Base-by-base conservation (phyloP, 148 eudicot genomes). In the Cornus florida region DNA sequence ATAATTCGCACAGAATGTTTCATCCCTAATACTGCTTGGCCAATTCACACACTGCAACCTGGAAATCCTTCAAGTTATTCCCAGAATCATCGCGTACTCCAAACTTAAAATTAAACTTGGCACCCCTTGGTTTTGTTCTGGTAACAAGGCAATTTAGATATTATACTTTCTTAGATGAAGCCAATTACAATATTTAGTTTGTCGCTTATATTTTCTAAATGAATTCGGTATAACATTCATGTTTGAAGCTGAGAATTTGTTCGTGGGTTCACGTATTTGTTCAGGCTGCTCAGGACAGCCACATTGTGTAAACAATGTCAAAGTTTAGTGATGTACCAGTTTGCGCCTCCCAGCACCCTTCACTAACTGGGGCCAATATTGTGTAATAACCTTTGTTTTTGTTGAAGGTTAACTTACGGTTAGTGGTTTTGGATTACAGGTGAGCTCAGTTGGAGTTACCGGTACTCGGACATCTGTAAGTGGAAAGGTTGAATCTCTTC, bases 381-480 rank as follows among this genome's bases (percentile, higher is more conserved):
- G 38, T 35, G 38, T 35, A 35, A 35, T 35, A 35, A 35, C 48
- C 48, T 43, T 43, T 43, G 4, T 43, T 43, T 43, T 43, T 43
- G 48, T 19, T 62, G 66, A n/a, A 13, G 20, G 62, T 57, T 57
- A 13, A 19, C 48, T 57, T 57, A 57, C 3, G 38, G 19, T 46
- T 22, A 4, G 41, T 69, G 46, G 20, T 43, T 70, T 66, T 66
- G 24, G 33, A 75, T 19, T 19, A 39, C 78, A 95, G 98, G 98
- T 95, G 78, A 92, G 97, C 83, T 87, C 97, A 0, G 70, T 92
- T 78, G 98, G 98, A 78, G 98, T 95, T 43, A 92, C 97, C 14
- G 98, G 97, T 78, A 91, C 98, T 75, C 97, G 98, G 73, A 80
- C 90, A 72, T 84, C 88, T 77, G 98, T 95, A 24, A 89, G 97